Evolutionary conservation across 116 monocot genomes (phyloP), one percentile per base, ranked within the genome.

Genomic region (Posidonia oceanica): DNA sequence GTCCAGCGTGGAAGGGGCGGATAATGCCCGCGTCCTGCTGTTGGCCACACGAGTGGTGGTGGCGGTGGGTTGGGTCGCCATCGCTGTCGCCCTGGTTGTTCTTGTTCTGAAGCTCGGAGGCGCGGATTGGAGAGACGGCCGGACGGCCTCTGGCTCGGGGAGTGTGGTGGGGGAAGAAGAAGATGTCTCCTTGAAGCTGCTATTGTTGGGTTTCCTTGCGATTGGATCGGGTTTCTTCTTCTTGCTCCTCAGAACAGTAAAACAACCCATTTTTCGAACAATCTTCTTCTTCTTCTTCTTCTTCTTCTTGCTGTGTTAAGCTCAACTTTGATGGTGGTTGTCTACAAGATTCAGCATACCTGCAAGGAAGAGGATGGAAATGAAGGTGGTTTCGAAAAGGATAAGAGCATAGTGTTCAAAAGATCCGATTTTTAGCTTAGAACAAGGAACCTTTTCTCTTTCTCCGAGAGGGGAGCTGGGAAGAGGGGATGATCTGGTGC

Each of bases 21-120:
- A 97, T 63, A 92, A 75, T 54, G 87, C 83, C 21, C 97, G 79
- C 14, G 71, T 58, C 79, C 91, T 84, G 66, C 52, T 80, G 72
- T 73, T 81, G 21, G 20, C 52, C 2, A 53, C 23, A 75, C 66
- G 66, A 57, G 38, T 68, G 4, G 66, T 39, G 16, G 76, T 71
- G 72, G 86, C 87, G 6, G 73, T 15, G 14, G 38, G 11, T 12
- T 7, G 67, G 55, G 38, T 62, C 4, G 66, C 38, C 20, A 74
- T 71, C 75, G 86, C 85, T 4, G 71, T 15, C 15, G 38, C 54
- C 66, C 83, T 85, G 3, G 77, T 54, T 76, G 77, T 54, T 76
- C 89, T 79, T 39, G 68, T 87, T 76, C 82, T 87, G 79, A 97
- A 97, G 68, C 97, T 97, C 29, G 97, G 89, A 58, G 97, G 97